Percentiles rank a stretch among this genome's conserved stretches.
Evolutionary conservation across 192 early-diverging fungal genomes (phyloP).

Genomic region (Spinellus fusiger): DNA sequence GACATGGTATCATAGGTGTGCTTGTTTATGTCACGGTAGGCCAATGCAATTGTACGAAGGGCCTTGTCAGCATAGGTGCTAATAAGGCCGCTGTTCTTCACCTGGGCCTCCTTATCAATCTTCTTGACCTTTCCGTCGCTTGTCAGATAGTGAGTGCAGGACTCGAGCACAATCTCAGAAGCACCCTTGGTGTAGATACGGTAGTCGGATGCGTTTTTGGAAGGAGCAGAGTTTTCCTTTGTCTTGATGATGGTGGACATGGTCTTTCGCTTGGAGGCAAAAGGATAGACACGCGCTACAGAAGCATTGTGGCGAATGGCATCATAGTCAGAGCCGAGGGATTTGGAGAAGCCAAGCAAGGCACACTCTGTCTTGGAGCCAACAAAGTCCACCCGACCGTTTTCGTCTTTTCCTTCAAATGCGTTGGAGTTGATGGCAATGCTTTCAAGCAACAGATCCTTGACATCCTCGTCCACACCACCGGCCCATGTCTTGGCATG

Average conservation of each 20-base stretch:
- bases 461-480: slow-evolving; percentile 32
- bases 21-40: slow-evolving; percentile 50
- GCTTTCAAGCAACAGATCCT: slow-evolving; percentile 46
- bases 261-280: slow-evolving; percentile 85
- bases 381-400: slow-evolving; percentile 52
- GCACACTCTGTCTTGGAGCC: slow-evolving; percentile 82
- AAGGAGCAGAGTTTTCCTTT: slow-evolving; percentile 13
- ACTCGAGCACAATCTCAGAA: slow-evolving; percentile 69
- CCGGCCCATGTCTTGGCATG: slow-evolving; percentile 45
- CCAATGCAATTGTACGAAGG: slow-evolving; percentile 69
- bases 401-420: slow-evolving; percentile 62
- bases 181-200: slow-evolving; percentile 75
- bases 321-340: slow-evolving; percentile 58
- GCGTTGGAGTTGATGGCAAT: slow-evolving; percentile 73
- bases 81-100: slow-evolving; percentile 44
- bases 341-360: slow-evolving; percentile 61
- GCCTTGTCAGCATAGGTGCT: slow-evolving; percentile 55
- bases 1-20: slow-evolving; percentile 42
- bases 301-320: slow-evolving; percentile 43
- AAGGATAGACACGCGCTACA: slow-evolving; percentile 71
- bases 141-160: slow-evolving; percentile 57
- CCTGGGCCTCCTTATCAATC: slow-evolving; percentile 37
- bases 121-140: slow-evolving; percentile 40
- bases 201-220: slow-evolving; percentile 31
- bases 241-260: slow-evolving; percentile 69